Base-by-base conservation (phyloP, 257 asterid genomes). In the Solanum ahanhuiri region DNA sequence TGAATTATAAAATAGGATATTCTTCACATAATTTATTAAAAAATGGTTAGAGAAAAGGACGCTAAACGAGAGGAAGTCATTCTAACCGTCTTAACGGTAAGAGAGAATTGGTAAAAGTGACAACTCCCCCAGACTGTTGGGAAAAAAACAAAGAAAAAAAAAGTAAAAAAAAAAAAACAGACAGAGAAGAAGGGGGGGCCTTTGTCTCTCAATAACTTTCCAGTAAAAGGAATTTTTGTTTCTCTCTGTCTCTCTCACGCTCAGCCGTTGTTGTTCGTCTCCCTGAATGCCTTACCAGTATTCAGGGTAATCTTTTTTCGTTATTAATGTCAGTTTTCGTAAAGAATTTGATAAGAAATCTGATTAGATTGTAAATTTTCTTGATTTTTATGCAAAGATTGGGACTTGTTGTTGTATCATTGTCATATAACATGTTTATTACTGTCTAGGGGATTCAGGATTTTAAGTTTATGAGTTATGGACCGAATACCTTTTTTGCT, bases 251-350 rank as follows among this genome's bases (percentile, higher is more conserved):
- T 90, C 93, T 91, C 94, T 93, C 98, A 94, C 93, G 94, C 95
- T 94, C 95, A 90, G 93, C 98, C 95, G 95, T 96, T 94, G 95
- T 96, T 96, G 92, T 91, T 90, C 88, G 90, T 90, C 92, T 89
- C 92, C 98, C 98, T 96, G 99, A 93, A 96, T 94, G 95, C 98
- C 98, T 96, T 97, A 93, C 93, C 98, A 94, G 99, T 95, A 94
- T 94, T 96, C 98, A 92, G 98, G 98, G 99, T 94, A 88, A 39
- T 85, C 4, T 8, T 75, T 75, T 37, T 43, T 23, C 15, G 30
- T 7, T 2, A n/a, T 77, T 23, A 14, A 77, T 5, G 7, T 17
- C 9, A 22, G 1, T 66, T 83, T 83, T 84, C 7, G 31, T 66
- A 7, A 37, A 43, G 15, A 77, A 39, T n/a, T 4, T 39, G 34